phyloP scores from a whole-genome alignment of 2,329 filamentous ascomycete genomes.

The Xylaria sp. region DNA sequence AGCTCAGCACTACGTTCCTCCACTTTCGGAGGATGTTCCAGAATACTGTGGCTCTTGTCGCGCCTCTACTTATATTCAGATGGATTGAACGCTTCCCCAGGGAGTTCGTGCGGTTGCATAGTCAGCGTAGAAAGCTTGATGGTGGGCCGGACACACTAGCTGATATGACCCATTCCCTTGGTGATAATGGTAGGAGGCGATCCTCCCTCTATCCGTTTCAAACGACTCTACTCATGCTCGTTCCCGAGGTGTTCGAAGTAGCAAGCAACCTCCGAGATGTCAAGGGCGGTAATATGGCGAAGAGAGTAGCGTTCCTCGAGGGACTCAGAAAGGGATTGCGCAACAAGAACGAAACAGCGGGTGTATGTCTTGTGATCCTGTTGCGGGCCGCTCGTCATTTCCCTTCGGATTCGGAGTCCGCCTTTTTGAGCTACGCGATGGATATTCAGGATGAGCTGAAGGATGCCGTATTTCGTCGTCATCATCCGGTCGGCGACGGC shows the following conservation, averaged over 20 bases:
- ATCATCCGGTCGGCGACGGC: conserved; percentile 58
- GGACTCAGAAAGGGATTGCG: conserved; percentile 69
- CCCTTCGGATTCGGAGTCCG: conserved; percentile 69
- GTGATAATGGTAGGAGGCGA: conserved; percentile 66
- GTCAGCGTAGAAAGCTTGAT: conserved; percentile 69
- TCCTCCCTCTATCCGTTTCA: conserved; percentile 70
- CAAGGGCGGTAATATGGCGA: conserved; percentile 69
- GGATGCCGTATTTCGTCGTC: conserved; percentile 70
- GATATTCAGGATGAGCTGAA: conserved; percentile 76
- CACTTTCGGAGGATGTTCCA: conserved; percentile 73
- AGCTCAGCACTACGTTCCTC: conserved; percentile 73
- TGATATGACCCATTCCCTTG: conserved; percentile 72
- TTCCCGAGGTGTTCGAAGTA: conserved; percentile 76
- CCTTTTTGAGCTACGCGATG: conserved; percentile 72
- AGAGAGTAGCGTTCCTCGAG: conserved; percentile 74
- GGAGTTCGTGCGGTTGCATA: conserved; percentile 73
- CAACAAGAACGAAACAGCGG: conserved; percentile 73
- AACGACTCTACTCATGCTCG: conserved; percentile 68
- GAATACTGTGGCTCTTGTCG: conserved; percentile 69
- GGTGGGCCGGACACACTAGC: conserved; percentile 74
- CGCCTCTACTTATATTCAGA: conserved; percentile 70
- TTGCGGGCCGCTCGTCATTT: conserved; percentile 73
- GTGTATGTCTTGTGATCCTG: conserved; percentile 71
- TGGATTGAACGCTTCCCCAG: conserved; percentile 73
- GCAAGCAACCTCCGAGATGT: conserved; percentile 73